Evolutionary conservation across 2,329 filamentous ascomycete genomes (phyloP).

Genomic region (Metarhizium robertsii): DNA sequence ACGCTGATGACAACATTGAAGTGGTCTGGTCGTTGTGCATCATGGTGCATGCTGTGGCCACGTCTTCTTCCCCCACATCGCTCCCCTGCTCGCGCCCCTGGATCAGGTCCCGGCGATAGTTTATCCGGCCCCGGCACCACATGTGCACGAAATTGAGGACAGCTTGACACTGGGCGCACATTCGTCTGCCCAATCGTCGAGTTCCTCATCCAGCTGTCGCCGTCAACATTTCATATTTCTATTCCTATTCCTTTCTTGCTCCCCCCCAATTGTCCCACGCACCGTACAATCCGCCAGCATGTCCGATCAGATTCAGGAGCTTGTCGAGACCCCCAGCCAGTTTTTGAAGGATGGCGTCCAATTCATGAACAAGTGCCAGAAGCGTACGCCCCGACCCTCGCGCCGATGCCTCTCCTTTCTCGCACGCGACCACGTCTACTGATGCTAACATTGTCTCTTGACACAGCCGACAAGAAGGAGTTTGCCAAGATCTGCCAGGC

Average conservation of each 20-base stretch:
- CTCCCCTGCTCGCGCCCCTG: not conserved
- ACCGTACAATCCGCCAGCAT: conserved; percentile 27
- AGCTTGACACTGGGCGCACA: conserved; percentile 1
- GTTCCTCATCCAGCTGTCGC: not conserved
- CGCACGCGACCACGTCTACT: not conserved
- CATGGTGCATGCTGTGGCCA: too few species aligned
- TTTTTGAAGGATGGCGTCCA: conserved; percentile 53
- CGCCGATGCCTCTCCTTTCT: not conserved
- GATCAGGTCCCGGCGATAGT: not conserved
- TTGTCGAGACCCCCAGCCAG: conserved; percentile 59
- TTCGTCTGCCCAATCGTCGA: not conserved
- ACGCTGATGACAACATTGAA: too few species aligned
- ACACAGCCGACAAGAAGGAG: conserved; percentile 31
- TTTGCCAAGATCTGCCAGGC: conserved; percentile 42
- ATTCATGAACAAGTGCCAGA: conserved; percentile 54
- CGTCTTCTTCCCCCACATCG: not conserved
- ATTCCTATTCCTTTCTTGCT: not conserved
- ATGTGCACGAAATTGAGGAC: conserved; percentile 4
- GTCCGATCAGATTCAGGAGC: conserved; percentile 61
- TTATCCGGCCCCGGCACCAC: conserved; percentile 1
- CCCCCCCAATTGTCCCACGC: not conserved
- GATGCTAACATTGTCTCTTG: not conserved
- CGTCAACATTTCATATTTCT: not conserved
- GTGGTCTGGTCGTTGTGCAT: too few species aligned
- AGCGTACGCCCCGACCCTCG: conserved; percentile 36